Evolutionary conservation across 345 rosid genomes (phyloP), one percentile per base, ranked within the genome.

Genomic region (Atalantia buxifolia): DNA sequence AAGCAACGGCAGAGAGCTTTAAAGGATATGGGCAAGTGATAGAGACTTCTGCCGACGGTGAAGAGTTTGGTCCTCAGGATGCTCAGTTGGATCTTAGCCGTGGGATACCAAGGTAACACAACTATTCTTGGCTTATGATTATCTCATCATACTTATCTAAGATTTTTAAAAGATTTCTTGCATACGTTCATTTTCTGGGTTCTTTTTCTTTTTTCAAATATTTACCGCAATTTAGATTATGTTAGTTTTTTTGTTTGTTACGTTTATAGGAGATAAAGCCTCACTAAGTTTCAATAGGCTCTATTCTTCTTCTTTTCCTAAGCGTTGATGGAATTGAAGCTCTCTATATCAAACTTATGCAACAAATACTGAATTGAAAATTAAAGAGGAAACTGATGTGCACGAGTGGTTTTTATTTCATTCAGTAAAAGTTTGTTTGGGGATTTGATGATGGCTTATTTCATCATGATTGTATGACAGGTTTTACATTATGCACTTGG

Each of bases 1-100:
- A 94, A 86, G 97, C 92, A 48, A 94, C 94, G 27, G 73, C 84
- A 7, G 96, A 90, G 69, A 89, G 80, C 85, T 94, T 94, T 85
- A 57, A 65, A 38, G 98, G 90, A 4, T 94, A 78, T 53, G 97
- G 95, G 6, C 98, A 94, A 76, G 85, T 92, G 68, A 83, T 94
- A 62, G 89, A 88, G 61, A 77, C 92, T 12, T 83, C 90, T 45
- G 73, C 84, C 14, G 97, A 92, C 57, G 90, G 91, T 24, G 90
- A 84, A 19, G 74, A 59, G 70, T 92, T 84, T 76, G 96, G 97
- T 72, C 97, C 97, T 35, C 72, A 80, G 53, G 98, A 94, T 72
- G 97, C 98, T 66, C 97, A 89, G 68, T 82, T 92, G 40, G 90
- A 94, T 75, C 92, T 92, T 75, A 83, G 81, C 82, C 84, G 71